Evolutionary conservation across 1,284 basidiomycete genomes (phyloP).

Genomic region (Jaminaea rosea): DNA sequence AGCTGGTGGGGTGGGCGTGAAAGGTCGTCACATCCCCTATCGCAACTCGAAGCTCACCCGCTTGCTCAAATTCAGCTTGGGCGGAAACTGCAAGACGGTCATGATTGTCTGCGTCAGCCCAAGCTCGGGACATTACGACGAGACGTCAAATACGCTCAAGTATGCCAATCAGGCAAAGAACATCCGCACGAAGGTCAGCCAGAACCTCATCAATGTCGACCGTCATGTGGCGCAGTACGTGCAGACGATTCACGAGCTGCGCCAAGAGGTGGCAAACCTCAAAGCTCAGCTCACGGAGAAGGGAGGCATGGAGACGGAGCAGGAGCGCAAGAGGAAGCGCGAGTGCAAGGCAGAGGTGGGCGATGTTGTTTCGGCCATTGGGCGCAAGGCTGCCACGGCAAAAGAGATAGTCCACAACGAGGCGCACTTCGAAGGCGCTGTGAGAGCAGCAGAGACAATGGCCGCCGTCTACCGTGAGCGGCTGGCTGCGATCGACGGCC

Average conservation of each 20-base stretch:
- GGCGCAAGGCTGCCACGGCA: constrained; percentile 58
- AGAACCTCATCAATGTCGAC: constrained; percentile 46
- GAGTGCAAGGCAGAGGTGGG: constrained; percentile 6
- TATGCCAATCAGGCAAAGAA: constrained; percentile 47
- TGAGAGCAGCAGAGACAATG: constrained; percentile 66
- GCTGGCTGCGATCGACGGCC: constrained; percentile 58
- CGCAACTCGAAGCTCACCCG: constrained; percentile 45
- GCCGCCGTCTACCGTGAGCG: constrained; percentile 60
- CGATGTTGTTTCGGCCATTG: constrained; percentile 4
- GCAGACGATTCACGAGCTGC: constrained; percentile 80
- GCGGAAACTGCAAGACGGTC: constrained; percentile 47
- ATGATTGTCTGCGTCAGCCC: constrained; percentile 47
- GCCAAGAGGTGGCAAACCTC: constrained; percentile 71
- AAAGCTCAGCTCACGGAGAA: constrained; percentile 67
- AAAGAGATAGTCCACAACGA: constrained; percentile 57
- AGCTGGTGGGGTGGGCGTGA: constrained; percentile 25
- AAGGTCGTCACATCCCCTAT: constrained; percentile 38
- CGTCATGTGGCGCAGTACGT: constrained; percentile 53
- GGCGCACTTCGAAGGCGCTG: constrained; percentile 63
- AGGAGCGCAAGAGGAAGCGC: constrained; percentile 57
- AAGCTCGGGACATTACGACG: constrained; percentile 44
- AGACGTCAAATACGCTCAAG: constrained; percentile 47
- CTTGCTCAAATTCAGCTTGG: constrained; percentile 46
- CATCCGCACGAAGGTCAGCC: constrained; percentile 45
- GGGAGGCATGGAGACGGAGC: constrained; percentile 41